Conservation (phyloP, 306 rosid genomes). For the Lotus japonicus region DNA sequence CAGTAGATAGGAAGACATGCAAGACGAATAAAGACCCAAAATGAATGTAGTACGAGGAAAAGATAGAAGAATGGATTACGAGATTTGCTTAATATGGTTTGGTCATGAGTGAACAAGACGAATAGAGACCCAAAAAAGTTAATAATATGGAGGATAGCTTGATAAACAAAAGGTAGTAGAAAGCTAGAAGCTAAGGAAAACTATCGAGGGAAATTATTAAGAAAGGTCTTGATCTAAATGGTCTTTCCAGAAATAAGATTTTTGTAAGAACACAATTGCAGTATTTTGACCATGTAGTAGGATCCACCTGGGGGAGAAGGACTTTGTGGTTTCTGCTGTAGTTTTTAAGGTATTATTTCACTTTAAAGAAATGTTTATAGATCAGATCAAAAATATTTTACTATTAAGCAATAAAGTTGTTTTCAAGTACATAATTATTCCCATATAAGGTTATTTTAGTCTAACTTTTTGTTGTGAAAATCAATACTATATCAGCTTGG, state of each 20-base stretch:
- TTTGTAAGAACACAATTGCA: not conserved
- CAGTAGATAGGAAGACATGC: not conserved
- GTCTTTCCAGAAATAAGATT: not conserved
- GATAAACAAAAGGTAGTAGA: not conserved
- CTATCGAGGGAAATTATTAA: too few species aligned
- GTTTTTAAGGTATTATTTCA: not conserved
- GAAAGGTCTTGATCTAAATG: not conserved
- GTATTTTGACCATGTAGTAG: not conserved
- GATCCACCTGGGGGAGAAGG: not conserved
- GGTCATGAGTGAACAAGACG: not conserved
- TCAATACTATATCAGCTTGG: not conserved
- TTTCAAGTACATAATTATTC: not conserved
- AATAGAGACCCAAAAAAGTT: not conserved
- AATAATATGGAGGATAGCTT: not conserved
- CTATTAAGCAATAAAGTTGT: constrained; percentile 2
- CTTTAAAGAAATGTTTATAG: not conserved
- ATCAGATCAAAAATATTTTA: not conserved
- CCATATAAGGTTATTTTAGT: not conserved
- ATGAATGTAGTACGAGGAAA: not conserved
- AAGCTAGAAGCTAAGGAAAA: not conserved
- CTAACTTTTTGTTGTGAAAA: not conserved
- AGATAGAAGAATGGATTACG: not conserved
- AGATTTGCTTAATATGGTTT: not conserved
- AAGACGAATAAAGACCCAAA: not conserved
- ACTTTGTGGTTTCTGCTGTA: not conserved